Percentiles rank a stretch among this genome's conserved stretches.
Evolutionary conservation across 345 rosid genomes (phyloP).

Genomic region (Populus simonii): DNA sequence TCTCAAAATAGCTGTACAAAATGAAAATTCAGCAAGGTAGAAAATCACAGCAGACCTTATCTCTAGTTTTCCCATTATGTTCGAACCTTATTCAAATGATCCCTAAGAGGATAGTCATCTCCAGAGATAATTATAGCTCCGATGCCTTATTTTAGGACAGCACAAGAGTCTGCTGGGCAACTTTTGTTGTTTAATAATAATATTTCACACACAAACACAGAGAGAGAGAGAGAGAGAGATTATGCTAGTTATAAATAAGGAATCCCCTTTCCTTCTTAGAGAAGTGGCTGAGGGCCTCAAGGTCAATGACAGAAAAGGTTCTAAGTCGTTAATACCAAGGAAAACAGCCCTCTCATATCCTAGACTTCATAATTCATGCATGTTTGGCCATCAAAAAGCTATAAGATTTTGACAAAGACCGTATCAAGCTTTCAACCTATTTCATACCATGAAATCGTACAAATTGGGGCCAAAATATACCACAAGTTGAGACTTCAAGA

Average conservation of each 20-base stretch:
- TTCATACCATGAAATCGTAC: neutral
- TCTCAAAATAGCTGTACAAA: slow-evolving; percentile 1
- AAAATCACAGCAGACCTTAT: neutral
- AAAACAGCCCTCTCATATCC: neutral
- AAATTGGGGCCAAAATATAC: neutral
- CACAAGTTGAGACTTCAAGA: neutral
- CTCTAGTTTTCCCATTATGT: neutral
- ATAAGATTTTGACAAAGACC: neutral
- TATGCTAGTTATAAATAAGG: neutral
- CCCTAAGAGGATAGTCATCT: neutral
- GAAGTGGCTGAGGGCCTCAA: neutral
- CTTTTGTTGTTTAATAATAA: neutral
- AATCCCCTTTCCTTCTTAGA: neutral
- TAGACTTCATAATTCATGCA: neutral
- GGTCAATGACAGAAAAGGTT: neutral
- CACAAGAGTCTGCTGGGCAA: neutral
- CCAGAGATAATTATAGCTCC: neutral
- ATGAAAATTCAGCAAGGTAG: neutral
- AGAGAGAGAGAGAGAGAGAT: neutral
- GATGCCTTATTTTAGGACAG: neutral
- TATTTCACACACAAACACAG: neutral
- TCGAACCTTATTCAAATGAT: neutral
- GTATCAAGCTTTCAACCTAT: neutral
- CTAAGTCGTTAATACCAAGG: neutral
- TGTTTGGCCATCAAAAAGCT: neutral